Evolutionary conservation across 257 asterid genomes (phyloP).

Genomic region (Rehmannia glutinosa): DNA sequence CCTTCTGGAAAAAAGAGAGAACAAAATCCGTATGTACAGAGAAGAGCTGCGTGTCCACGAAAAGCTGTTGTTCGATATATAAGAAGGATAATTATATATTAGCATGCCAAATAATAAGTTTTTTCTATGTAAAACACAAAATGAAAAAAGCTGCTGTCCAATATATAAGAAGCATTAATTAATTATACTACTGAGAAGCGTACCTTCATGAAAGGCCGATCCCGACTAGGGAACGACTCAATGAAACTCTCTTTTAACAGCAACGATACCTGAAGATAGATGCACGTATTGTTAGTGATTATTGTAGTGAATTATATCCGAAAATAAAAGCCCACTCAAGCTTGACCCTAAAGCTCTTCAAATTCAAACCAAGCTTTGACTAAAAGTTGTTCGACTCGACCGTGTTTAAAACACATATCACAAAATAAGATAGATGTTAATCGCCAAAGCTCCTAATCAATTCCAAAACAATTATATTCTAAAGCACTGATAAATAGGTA

Average conservation of each 20-base stretch:
- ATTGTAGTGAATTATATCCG: background rate
- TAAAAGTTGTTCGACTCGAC: too few species aligned
- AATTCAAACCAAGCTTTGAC: too few species aligned
- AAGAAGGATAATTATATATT: conserved; percentile 18
- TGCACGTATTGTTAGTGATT: background rate
- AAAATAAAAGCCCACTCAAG: too few species aligned
- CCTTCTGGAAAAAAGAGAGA: conserved; percentile 94
- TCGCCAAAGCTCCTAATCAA: too few species aligned
- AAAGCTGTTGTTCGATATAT: conserved; percentile 51
- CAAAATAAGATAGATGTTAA: too few species aligned
- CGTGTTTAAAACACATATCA: too few species aligned
- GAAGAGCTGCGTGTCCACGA: conserved; percentile 97
- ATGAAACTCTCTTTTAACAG: conserved; percentile 94
- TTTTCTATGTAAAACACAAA: background rate
- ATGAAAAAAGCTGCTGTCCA: too few species aligned
- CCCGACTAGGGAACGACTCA: conserved; percentile 84
- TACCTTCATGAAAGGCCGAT: conserved; percentile 97
- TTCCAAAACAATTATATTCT: background rate
- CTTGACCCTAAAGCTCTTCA: too few species aligned
- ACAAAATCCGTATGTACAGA: conserved; percentile 97
- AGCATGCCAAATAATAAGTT: background rate
- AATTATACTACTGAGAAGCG: background rate
- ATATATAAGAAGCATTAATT: background rate
- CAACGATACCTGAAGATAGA: conserved; percentile 69
- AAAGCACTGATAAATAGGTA: background rate